Evolutionary conservation across 805 yeast genomes (phyloP).

Genomic region (Saturnispora mendoncae): DNA sequence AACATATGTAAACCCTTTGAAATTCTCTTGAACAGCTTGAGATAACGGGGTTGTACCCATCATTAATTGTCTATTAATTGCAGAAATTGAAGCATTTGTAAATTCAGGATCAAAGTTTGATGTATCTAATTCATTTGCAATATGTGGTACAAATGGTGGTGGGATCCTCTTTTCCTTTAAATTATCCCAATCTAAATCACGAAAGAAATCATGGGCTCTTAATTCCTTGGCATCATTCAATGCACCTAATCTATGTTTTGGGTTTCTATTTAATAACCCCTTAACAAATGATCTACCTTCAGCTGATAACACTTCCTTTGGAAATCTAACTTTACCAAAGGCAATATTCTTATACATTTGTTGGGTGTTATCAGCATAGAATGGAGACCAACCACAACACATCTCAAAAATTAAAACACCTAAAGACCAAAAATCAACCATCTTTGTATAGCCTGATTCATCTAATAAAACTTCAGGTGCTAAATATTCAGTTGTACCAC

Average conservation of each 20-base stretch:
- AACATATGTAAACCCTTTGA: slow-evolving; percentile 94
- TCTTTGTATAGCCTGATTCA: slow-evolving; percentile 93
- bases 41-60: slow-evolving; percentile 74
- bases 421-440: slow-evolving; percentile 98
- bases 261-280: slow-evolving; percentile 90
- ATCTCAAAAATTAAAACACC: slow-evolving; percentile 96
- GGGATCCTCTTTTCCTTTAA: slow-evolving; percentile 74
- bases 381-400: slow-evolving; percentile 99
- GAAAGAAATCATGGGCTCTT: slow-evolving; percentile 84
- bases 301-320: slow-evolving; percentile 85
- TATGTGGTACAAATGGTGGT: slow-evolving; percentile 95
- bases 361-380: slow-evolving; percentile 95
- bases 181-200: slow-evolving; percentile 84
- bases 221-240: slow-evolving; percentile 86
- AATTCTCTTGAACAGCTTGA: slow-evolving; percentile 93
- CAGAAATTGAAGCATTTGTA: slow-evolving; percentile 83
- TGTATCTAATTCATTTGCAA: slow-evolving; percentile 84
- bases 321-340: slow-evolving; percentile 94
- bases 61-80: slow-evolving; percentile 58
- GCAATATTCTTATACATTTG: slow-evolving; percentile 99
- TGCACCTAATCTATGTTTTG: slow-evolving; percentile 90
- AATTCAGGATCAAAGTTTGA: slow-evolving; percentile 97
- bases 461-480: slow-evolving; percentile 96
- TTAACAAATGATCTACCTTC: slow-evolving; percentile 95
- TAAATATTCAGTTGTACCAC: slow-evolving; percentile 96